A percentile compares a stretch with the other conserved stretches of the same genome.
These are phyloP conservation scores for Ustilago crameri DNA, from an alignment of 1,284 basidiomycete species.

Conservation along the genomic window DNA sequence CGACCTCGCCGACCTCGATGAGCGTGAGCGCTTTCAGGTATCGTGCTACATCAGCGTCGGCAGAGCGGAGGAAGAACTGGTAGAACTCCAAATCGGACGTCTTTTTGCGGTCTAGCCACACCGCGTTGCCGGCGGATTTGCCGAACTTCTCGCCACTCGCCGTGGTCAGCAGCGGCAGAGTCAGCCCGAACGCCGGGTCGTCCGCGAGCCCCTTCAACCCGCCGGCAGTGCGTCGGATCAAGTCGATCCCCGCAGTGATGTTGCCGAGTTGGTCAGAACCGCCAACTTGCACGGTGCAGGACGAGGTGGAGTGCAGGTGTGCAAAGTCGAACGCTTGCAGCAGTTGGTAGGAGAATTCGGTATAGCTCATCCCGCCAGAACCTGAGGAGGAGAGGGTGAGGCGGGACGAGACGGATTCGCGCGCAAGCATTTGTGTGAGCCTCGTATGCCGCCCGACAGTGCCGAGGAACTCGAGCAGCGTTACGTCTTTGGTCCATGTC, in stretches of 20 bases:
- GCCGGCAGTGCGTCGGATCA: slow-evolving; percentile 75
- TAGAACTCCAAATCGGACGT: slow-evolving; percentile 61
- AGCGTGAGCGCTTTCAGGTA: slow-evolving; percentile 88
- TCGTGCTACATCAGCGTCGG: slow-evolving; percentile 83
- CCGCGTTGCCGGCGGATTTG: slow-evolving; percentile 93
- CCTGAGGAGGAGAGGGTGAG: slow-evolving; percentile 63
- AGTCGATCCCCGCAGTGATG: slow-evolving; percentile 88
- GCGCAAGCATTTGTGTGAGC: slow-evolving; percentile 87
- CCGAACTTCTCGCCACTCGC: slow-evolving; percentile 93
- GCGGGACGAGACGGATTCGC: slow-evolving; percentile 81
- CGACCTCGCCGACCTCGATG: slow-evolving; percentile 75
- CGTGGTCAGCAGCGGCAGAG: slow-evolving; percentile 92
- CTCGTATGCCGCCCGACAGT: slow-evolving; percentile 82
- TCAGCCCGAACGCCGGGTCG: slow-evolving; percentile 80
- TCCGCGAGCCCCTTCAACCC: slow-evolving; percentile 16
- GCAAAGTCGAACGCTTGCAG: slow-evolving; percentile 96
- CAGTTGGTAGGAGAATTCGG: slow-evolving; percentile 96
- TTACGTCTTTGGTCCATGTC: slow-evolving; percentile 80
- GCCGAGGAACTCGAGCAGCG: slow-evolving; percentile 85
- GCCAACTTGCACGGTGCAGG: slow-evolving; percentile 89
- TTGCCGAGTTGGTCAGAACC: slow-evolving; percentile 99
- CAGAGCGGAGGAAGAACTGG: slow-evolving; percentile 87
- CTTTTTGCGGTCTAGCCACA: slow-evolving; percentile 74
- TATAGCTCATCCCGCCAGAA: slow-evolving; percentile 82
- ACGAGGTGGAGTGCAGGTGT: slow-evolving; percentile 75